Base-by-base conservation (phyloP, 1,284 basidiomycete species). In the Flammula alnicola region DNA sequence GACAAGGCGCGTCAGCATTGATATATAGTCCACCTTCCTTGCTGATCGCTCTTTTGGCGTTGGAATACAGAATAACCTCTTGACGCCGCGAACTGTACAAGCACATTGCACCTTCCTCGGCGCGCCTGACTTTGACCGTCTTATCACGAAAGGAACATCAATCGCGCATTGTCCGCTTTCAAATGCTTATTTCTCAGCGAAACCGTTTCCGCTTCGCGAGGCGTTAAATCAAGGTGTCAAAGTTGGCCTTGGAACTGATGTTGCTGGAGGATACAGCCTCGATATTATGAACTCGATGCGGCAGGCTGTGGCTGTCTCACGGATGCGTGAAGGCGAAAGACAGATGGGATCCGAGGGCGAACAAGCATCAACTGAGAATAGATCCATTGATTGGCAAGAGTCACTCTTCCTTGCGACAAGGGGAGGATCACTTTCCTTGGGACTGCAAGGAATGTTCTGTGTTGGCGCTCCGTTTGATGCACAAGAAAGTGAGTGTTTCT, bases 91-190 rank as follows among this genome's bases (percentile, higher is more conserved):
- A 8, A 87, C 88, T 0, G 67, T 93, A 9, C 89, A 93, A 73
- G 91, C 91, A 1, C 91, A 94, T 63, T 94, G 92, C 67, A 94
- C 92, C 1, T 91, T 86, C 67, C 76, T 92, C 19, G 65, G 72
- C 16, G 51, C 67, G 0, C 66, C 75, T 0, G 75, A 82, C 20
- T 73, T 91, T 11, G 59, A 68, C 0, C 75, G 73, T n/a, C 70
- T 94, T 8, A 71, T 74, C 1, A 58, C 60, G 3, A 67, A 66
- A 26, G 80, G 83, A 5, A 80, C 84, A 1, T 76, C 88, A 1
- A 74, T 94, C 19, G 90, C 91, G 0, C 90, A 93, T 58, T 95
- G 92, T 63, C 92, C 91, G 0, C 74, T 94, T 9, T 93, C 90
- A 0, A 94, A 94, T 61, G 78, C 81, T 0, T 95, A 94, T 68